Conservation (phyloP, 805 yeast species). For the Barnettozyma californica region DNA sequence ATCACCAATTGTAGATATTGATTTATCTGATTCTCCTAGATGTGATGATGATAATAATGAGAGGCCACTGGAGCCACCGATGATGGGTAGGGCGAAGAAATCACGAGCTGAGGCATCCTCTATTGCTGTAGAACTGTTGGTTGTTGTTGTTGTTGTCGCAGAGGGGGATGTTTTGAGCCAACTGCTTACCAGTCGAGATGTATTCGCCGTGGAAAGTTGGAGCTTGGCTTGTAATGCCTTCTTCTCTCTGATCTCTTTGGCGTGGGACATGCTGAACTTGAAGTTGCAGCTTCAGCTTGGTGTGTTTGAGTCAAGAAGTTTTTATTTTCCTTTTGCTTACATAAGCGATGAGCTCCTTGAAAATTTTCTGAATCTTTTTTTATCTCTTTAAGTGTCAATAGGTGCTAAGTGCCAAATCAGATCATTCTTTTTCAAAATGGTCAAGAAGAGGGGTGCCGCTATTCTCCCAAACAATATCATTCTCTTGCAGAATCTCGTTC, state of each 20-base stretch:
- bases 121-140: not conserved
- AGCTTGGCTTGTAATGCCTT: slow-evolving; percentile 22
- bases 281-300: not conserved
- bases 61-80: slow-evolving; percentile 19
- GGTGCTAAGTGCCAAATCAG: not conserved
- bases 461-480: slow-evolving; percentile 89
- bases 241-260: slow-evolving; percentile 23
- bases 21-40: not conserved
- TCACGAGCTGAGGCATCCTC: slow-evolving; percentile 19
- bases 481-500: slow-evolving; percentile 83
- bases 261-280: slow-evolving; percentile 18
- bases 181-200: slow-evolving; percentile 15
- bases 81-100: slow-evolving; percentile 23
- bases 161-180: slow-evolving; percentile 18
- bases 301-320: not conserved
- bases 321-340: slow-evolving; percentile 1
- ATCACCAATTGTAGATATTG: slow-evolving; percentile 24
- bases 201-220: slow-evolving; percentile 17
- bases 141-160: not conserved
- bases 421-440: slow-evolving; percentile 47
- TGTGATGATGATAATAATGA: slow-evolving; percentile 7
- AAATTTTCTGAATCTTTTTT: slow-evolving; percentile 4
- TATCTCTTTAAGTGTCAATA: not conserved
- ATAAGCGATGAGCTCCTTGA: slow-evolving; percentile 19
- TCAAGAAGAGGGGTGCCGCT: slow-evolving; percentile 85